Conservation (phyloP, 371 early-diverging fungal genomes). For the Batkoa obscura region DNA sequence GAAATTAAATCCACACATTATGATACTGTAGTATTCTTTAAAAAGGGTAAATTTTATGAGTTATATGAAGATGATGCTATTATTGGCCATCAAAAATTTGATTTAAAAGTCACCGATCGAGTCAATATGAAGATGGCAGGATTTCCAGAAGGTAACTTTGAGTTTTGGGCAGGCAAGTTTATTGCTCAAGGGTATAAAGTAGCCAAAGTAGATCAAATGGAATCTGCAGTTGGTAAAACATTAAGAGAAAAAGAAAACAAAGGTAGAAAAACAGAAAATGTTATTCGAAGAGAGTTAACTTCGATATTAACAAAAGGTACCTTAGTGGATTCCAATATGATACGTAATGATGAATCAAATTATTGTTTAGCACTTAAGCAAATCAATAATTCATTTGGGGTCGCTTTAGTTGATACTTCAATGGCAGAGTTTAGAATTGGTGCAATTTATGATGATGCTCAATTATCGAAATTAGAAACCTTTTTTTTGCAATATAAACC, state of each 20-base stretch:
- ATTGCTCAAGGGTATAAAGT: conserved; percentile 92
- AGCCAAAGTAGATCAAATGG: conserved; percentile 97
- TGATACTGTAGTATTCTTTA: conserved; percentile 97
- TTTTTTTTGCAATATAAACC: conserved; percentile 83
- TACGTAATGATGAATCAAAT: conserved; percentile 72
- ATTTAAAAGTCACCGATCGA: conserved; percentile 89
- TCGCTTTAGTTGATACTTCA: conserved; percentile 88
- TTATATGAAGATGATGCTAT: conserved; percentile 99
- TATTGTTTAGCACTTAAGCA: conserved; percentile 80
- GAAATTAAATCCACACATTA: conserved; percentile 90
- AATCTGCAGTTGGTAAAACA: conserved; percentile 85
- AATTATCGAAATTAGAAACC: conserved; percentile 77
- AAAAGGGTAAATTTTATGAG: conserved; percentile 99
- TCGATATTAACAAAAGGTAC: conserved; percentile 91
- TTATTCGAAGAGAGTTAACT: conserved; percentile 91
- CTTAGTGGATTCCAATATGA: conserved; percentile 68
- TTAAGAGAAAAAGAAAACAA: conserved; percentile 53
- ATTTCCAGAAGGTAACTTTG: conserved; percentile 90
- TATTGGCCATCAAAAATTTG: conserved; percentile 93
- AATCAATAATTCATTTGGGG: conserved; percentile 34
- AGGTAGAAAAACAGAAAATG: conserved; percentile 36
- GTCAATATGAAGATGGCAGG: conserved; percentile 99
- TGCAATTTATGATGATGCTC: conserved; percentile 65
- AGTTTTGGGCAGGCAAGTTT: conserved; percentile 93
- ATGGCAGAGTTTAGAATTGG: conserved; percentile 77